Conservation (phyloP, 2,329 filamentous ascomycete genomes). For the Leptographium wingfieldii region DNA sequence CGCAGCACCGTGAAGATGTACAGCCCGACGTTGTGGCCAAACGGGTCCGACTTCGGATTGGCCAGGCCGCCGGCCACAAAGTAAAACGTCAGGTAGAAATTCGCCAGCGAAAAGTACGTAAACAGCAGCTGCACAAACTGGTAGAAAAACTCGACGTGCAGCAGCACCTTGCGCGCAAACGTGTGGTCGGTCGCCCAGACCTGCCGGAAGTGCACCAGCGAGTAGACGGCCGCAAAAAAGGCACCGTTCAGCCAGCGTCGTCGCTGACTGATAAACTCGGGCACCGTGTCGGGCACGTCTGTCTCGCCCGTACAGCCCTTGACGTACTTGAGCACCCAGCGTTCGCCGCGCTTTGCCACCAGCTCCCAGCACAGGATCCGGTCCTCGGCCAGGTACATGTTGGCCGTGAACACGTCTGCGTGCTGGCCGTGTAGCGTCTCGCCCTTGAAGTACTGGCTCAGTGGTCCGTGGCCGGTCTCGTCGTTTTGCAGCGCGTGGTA, state of each 20-base stretch:
- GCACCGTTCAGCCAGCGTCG: constrained; percentile 96
- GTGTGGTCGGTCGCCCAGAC: constrained; percentile 91
- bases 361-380: constrained; percentile 89
- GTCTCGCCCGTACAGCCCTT: constrained; percentile 95
- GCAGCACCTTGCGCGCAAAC: constrained; percentile 71
- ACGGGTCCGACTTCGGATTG: constrained; percentile 71
- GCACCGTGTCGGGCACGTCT: constrained; percentile 91
- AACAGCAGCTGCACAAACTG: constrained; percentile 87
- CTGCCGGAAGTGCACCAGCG: constrained; percentile 85
- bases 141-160: constrained; percentile 93
- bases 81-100: constrained; percentile 98
- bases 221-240: constrained; percentile 97
- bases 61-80: constrained; percentile 88
- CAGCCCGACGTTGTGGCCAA: constrained; percentile 73
- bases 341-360: constrained; percentile 84
- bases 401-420: constrained; percentile 54
- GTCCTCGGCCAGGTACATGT: constrained; percentile 88
- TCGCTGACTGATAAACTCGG: constrained; percentile 94
- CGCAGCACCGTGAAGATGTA: constrained; percentile 79
- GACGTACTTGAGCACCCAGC: constrained; percentile 97
- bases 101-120: constrained; percentile 95
- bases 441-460: constrained; percentile 98
- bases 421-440: constrained; percentile 93
- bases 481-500: constrained; percentile 96
- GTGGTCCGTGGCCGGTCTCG: constrained; percentile 81